phyloP scores from a whole-genome alignment of 106 monocot genomes.

The Dioscorea alata region DNA sequence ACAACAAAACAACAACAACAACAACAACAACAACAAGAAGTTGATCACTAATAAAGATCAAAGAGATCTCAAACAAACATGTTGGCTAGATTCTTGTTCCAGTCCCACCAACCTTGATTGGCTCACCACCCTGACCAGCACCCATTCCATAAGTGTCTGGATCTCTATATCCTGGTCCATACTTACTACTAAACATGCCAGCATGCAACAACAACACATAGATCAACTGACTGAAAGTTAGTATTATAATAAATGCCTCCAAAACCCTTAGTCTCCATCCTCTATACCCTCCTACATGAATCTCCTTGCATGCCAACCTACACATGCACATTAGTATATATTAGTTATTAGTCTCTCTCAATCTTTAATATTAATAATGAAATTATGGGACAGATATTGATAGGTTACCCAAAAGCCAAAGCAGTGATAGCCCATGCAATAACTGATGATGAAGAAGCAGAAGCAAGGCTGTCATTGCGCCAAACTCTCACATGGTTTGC shows the following conservation, averaged over 20 bases:
- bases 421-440: constrained; percentile 69
- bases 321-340: neutral
- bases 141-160: constrained; percentile 12
- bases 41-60: no score
- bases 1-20: no score
- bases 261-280: constrained; percentile 59
- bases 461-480: constrained; percentile 55
- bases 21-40: no score
- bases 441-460: constrained; percentile 42
- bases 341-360: no score
- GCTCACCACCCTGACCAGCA: neutral
- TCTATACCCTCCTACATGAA: constrained; percentile 53
- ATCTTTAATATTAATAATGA: no score
- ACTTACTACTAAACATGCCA: constrained; percentile 57
- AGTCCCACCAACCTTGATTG: no score
- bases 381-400: neutral
- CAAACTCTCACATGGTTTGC: constrained; percentile 58
- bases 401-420: constrained; percentile 55
- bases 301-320: constrained; percentile 83
- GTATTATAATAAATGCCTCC: constrained; percentile 67
- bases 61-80: no score
- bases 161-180: constrained; percentile 60
- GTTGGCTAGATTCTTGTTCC: no score
- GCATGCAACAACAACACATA: constrained; percentile 55
- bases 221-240: constrained; percentile 61